Evolutionary conservation across 192 early-diverging fungal genomes (phyloP).

Genomic region (Backusella westeae): DNA sequence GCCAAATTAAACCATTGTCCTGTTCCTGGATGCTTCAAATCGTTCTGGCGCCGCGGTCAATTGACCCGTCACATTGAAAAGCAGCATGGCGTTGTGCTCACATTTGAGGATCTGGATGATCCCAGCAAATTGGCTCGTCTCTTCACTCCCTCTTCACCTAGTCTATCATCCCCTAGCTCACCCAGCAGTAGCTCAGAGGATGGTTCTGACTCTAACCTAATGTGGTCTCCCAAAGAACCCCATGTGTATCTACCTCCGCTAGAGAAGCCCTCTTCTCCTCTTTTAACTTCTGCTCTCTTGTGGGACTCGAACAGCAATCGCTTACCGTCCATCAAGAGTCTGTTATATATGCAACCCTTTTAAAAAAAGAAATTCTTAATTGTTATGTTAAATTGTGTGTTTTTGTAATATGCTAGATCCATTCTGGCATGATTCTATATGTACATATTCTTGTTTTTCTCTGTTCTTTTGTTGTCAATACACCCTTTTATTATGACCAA

Average conservation of each 20-base stretch:
- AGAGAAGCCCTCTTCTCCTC: slow-evolving; percentile 2
- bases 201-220: neutral
- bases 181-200: neutral
- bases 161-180: slow-evolving; percentile 3
- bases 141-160: slow-evolving; percentile 6
- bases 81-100: slow-evolving; percentile 25
- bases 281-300: neutral
- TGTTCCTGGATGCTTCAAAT: slow-evolving; percentile 28
- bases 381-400: neutral
- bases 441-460: neutral
- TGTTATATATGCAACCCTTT: slow-evolving; percentile 8
- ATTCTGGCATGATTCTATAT: neutral
- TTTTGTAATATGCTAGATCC: neutral
- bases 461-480: neutral
- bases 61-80: slow-evolving; percentile 37
- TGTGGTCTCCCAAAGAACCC: slow-evolving; percentile 1
- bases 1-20: slow-evolving; percentile 37
- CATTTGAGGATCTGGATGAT: slow-evolving; percentile 21
- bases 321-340: slow-evolving; percentile 15
- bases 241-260: slow-evolving; percentile 1
- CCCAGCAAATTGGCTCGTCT: slow-evolving; percentile 4
- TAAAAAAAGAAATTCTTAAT: neutral
- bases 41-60: slow-evolving; percentile 36
- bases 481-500: neutral
- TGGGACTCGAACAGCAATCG: slow-evolving; percentile 7